Base-by-base conservation (phyloP, 768 basidiomycete species). In the Lentinula sp. region DNA sequence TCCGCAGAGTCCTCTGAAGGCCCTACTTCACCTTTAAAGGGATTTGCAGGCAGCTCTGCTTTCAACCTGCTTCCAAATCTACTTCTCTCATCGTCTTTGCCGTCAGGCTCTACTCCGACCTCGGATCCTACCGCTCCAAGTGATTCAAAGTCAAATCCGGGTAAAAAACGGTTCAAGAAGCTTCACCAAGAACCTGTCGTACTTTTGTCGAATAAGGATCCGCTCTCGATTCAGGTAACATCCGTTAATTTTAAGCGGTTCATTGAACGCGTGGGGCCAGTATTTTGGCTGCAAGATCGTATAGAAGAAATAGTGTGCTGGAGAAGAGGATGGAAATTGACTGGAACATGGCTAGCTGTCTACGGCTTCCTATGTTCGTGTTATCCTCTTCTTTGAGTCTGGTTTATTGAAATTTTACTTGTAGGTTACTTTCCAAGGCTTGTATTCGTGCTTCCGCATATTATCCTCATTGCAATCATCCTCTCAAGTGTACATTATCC, bases 261-360 rank as follows among this genome's bases (percentile, higher is more conserved):
- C 62, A 82, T 95, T 3, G 80, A 84, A 5, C 86, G 80, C 65
- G 78, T 85, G 3, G 91, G 91, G 0, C 88, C 90, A 0, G 74
- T 94, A 6, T 96, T 95, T 67, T 96, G 93, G 94, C 64, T 95
- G 18, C 91, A 92, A 73, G 94, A 97, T 69, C 75, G 94, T 1
- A 68, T 91, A 13, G 94, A 96, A 70, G 94, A 95, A 73, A 78
- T 94, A 3, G 59, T 95, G 3, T 76, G 90, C 64, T 95, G 94
- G 94, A 87, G 83, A 70, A 80, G 82, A 49, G 87, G 88, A 0
- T 88, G 86, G 87, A 81, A 79, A 66, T 76, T 83, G 45, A 95
- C 94, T 1, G 69, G 75, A 43, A 79, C 83, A 0, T 95, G 89
- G 88, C 86, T 95, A 74, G 79, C 84, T 2, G 79, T 73, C 0